Conservation (phyloP, 2,329 filamentous ascomycete species). For the Monosporascus sp. region DNA sequence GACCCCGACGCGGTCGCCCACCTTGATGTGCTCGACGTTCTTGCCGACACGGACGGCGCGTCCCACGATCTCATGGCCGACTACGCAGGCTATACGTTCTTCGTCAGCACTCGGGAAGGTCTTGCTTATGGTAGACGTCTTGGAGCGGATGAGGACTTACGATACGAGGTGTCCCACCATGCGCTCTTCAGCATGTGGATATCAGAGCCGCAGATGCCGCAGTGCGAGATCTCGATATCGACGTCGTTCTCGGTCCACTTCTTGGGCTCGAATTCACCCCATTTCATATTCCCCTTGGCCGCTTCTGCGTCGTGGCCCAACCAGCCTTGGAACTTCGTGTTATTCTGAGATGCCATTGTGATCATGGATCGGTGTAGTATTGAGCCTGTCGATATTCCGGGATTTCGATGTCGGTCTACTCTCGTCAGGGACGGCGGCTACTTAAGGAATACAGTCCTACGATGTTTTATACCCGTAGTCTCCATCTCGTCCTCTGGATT, state of each 20-base stretch:
- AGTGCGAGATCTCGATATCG: slow-evolving; percentile 62
- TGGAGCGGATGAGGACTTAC: slow-evolving; percentile 20
- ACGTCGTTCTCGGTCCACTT: slow-evolving; percentile 62
- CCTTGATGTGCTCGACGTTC: slow-evolving; percentile 44
- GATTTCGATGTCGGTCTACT: no score
- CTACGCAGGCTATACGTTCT: slow-evolving; percentile 38
- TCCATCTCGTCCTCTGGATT: no score
- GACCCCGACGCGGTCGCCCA: slow-evolving; percentile 33
- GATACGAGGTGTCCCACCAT: slow-evolving; percentile 39
- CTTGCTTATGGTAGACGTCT: neutral
- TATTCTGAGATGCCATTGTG: no score
- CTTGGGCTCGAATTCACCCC: slow-evolving; percentile 43
- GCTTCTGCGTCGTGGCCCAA: no score
- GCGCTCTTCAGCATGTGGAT: slow-evolving; percentile 54
- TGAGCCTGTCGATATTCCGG: no score
- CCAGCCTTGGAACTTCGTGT: no score
- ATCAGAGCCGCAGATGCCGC: slow-evolving; percentile 61
- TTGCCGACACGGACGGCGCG: slow-evolving; percentile 55
- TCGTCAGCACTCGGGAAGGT: slow-evolving; percentile 6
- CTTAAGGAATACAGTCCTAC: no score
- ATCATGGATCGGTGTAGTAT: no score
- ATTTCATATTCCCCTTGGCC: no score
- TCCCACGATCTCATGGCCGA: slow-evolving; percentile 64
- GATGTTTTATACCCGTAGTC: no score
- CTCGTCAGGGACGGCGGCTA: no score